Base-by-base conservation (phyloP, 2,329 filamentous ascomycete species). In the Botrytis fragariae region DNA sequence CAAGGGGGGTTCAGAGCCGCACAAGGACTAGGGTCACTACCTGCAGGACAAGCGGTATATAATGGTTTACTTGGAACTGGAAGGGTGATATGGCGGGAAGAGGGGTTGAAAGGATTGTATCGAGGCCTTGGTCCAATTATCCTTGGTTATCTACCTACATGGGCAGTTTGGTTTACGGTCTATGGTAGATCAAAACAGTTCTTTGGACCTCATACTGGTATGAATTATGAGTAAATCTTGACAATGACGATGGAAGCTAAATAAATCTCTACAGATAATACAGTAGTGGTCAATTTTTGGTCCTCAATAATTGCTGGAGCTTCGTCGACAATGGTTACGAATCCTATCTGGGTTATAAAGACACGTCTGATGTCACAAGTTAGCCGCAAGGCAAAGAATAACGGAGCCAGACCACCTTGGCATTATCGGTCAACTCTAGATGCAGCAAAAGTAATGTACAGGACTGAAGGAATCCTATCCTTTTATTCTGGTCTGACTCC, bases 341-440 rank as follows among this genome's bases (percentile, higher is more conserved):
- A 98, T 82, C 96, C 96, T 0, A 99, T 99, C 75, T 99, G 96
- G 96, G 96, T 99, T 54, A 97, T 99, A 85, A 99, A 99, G 84
- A 99, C 96, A 67, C 89, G 96, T 77, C 88, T 99, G 78, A 98
- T 98, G 96, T 97, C 96, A 54, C 96, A 98, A 84, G 92, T 90
- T 35, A 90, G 88, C 77, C 82, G 85, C 54, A 86, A 84, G 75
- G 85, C 87, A 76, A 86, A 83, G 45, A 85, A 84, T 79, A 81
- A 87, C 82, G 80, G 81, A 76, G 87, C 88, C 32, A 87, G 90
- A 72, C 87, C 90, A n/a, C 91, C 91, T 44, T 98, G 95, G 94
- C 93, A 98, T 81, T 99, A 99, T 83, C 89, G 87, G 77, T 94
- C 91, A 73, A 98, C 96, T 2, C 84, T 94, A 71, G 96, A 99